Conservation (phyloP, 2,329 filamentous ascomycete genomes). For the Microcera coccophila region DNA sequence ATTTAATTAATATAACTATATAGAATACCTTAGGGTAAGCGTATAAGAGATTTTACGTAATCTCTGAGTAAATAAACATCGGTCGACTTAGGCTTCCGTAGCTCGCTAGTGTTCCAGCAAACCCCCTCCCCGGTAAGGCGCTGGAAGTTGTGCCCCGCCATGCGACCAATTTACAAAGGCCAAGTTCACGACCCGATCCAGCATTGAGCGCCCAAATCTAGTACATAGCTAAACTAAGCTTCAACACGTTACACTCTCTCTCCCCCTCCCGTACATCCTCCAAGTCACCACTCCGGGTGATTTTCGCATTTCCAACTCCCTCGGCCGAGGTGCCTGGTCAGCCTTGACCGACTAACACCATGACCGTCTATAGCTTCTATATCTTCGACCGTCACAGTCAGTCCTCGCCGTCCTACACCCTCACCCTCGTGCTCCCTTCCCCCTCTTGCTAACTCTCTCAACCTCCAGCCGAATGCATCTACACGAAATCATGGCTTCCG, state of each 20-base stretch:
- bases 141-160: no score
- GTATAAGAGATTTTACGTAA: no score
- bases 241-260: neutral
- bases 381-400: constrained; percentile 98
- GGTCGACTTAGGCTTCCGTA: no score
- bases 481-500: constrained; percentile 79
- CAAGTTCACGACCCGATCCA: neutral
- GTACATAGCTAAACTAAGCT: no score
- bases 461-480: constrained; percentile 85
- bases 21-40: no score
- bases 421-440: neutral
- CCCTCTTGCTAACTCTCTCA: constrained; percentile 14
- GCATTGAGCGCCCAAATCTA: neutral
- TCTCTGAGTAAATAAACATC: no score
- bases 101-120: no score
- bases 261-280: neutral
- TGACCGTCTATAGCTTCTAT: constrained; percentile 97
- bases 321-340: neutral
- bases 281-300: neutral
- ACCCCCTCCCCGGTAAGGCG: no score
- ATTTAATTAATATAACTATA: no score
- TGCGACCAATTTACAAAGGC: no score
- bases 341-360: constrained; percentile 39
- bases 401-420: constrained; percentile 23
- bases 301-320: neutral